Evolutionary conservation across 2,329 filamentous ascomycete species (phyloP), one percentile per base, ranked within the genome.

Genomic region (Colletotrichum paranaense): DNA sequence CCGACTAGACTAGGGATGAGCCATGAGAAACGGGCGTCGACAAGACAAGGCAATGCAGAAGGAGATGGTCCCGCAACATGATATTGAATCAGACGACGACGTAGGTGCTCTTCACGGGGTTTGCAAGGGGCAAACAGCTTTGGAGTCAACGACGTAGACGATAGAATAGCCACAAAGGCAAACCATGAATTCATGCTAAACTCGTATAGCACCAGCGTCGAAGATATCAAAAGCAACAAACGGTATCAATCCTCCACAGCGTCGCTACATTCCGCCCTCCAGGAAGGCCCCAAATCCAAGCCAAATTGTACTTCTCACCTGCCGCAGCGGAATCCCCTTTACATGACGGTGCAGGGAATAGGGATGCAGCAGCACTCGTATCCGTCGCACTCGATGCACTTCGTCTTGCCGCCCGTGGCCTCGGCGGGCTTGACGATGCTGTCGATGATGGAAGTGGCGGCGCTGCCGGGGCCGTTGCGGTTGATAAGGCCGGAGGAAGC

Each of bases 281-380:
- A 14, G 42, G n/a, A 22, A 42, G 14, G 38, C 6, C 22, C 22
- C 26, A 58, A n/a, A 49, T 16, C 16, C 7, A 42, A 24, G 3
- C 53, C 11, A 4, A 26, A 14, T n/a, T 26, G 22, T 30, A 24
- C 28, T 24, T 46, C 5, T 4, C 19, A 24, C 1, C 19, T 24
- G 24, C 26, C n/a, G 2, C 12, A 8, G 38, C 38, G 3, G 35
- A 19, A 30, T 24, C 8, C 32, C 19, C 46, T 82, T 82, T 78
- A 89, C 83, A 89, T 85, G 49, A 89, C 83, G 9, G 81, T 83
- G 75, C 88, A 90, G 26, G 86, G 87, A 67, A 85, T 84, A 1
- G 85, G 85, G 72, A 90, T 88, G 78, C 88, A 90, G 79, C 88
- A 90, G 79, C 88, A 90, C 63, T 88, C 82, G 75, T 82, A 86